A percentile compares a stretch with the other conserved stretches of the same genome.
phyloP scores from a whole-genome alignment of 108 stramenopile genomes.

The Skeletonema tropicum region DNA sequence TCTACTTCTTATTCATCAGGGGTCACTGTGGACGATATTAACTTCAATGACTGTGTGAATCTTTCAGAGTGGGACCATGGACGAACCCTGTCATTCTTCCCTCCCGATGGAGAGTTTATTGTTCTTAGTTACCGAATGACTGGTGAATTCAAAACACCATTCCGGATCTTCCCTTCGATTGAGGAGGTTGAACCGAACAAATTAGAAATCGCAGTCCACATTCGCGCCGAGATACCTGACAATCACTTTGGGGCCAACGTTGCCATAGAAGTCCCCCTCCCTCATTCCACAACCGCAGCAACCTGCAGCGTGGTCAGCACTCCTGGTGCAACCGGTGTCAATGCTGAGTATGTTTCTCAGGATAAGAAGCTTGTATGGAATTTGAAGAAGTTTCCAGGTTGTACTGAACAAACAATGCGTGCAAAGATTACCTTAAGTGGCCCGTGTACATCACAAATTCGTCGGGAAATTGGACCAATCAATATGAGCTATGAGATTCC shows the following conservation, averaged over 20 bases:
- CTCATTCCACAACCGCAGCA: slow-evolving; percentile 73
- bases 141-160: slow-evolving; percentile 96
- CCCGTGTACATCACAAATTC: slow-evolving; percentile 79
- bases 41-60: slow-evolving; percentile 99
- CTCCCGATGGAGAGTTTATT: slow-evolving; percentile 99
- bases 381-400: slow-evolving; percentile 97
- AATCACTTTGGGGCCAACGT: slow-evolving; percentile 98
- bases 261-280: slow-evolving; percentile 86
- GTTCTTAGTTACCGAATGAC: slow-evolving; percentile 97
- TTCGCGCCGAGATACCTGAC: slow-evolving; percentile 96
- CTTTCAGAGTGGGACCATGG: slow-evolving; percentile 93
- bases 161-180: slow-evolving; percentile 95
- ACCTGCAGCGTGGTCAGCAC: slow-evolving; percentile 72
- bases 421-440: slow-evolving; percentile 82
- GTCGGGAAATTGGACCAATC: slow-evolving; percentile 96
- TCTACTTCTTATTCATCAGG: slow-evolving; percentile 74
- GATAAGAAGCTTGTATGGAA: slow-evolving; percentile 93
- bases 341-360: slow-evolving; percentile 81
- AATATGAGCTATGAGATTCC: slow-evolving; percentile 98
- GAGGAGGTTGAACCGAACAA: slow-evolving; percentile 92
- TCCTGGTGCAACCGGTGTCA: slow-evolving; percentile 63
- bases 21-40: slow-evolving; percentile 94
- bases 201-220: slow-evolving; percentile 83
- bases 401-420: slow-evolving; percentile 92
- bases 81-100: slow-evolving; percentile 89